Base-by-base conservation (phyloP, 2,329 filamentous ascomycete species). In the Aspergillus piperis region DNA sequence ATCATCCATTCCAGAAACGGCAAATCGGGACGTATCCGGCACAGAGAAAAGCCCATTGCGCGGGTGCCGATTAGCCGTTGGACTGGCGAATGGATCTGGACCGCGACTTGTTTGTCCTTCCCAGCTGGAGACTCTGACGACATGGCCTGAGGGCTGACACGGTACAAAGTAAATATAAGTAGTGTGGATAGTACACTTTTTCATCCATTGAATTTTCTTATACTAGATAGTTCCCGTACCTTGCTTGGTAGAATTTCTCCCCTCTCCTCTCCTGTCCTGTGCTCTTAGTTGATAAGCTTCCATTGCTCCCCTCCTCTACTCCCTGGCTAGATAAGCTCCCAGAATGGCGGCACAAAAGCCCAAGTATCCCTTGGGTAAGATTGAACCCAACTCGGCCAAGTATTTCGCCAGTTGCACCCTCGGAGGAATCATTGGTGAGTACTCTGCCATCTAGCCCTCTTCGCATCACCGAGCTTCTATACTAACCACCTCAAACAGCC, bases 371-470 rank as follows among this genome's bases (percentile, higher is more conserved):
- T 70, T 77, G 67, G 75, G 75, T 63, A 77, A 86, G 68, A 92
- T 96, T 66, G 89, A 95, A 80, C 83, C 94, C 51, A 95, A 90
- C 78, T 90, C 90, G 19, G 79, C 82, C 56, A 88, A 88, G 65
- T 96, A 91, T 80, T 96, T 95, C 78, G 89, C 87, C 27, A 90
- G 91, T 36, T 96, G 91, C 76, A 92, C 89, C 1, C 79, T 95
- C 62, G 92, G 92, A 59, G 92, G 92, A 50, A 78, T 96, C 57
- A 66, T 75, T 50, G 75, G 75, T 77, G 70, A 56, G 69, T 57
- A 25, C n/a, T 27, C 6, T 39, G 42, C 39, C 13, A 8, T 15
- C 5, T 54, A 30, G 11, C 39, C 25, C 32, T 57, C 10, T 27
- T 23, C 23, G 42, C 30, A 10, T 39, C 36, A 23, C 39, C 8